Base-by-base conservation (phyloP, 1,284 basidiomycete genomes). In the Cryptococcus sp. region DNA sequence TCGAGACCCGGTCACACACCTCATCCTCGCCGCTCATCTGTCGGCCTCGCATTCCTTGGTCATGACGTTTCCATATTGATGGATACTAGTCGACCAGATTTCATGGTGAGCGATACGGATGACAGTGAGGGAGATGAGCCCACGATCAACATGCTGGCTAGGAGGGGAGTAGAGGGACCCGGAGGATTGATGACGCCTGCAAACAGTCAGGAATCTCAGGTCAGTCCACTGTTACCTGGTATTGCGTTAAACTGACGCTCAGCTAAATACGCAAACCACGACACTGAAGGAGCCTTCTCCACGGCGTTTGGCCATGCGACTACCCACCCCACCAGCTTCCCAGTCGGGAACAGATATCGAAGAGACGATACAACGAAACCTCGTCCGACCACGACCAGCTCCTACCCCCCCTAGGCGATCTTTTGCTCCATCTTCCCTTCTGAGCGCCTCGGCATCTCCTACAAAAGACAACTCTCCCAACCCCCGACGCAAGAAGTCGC, bases 171-270 rank as follows among this genome's bases (percentile, higher is more conserved):
- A 37, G 48, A n/a, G 45, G 46, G n/a, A 48, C 34, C 34, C 13
- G 52, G 55, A 5, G 44, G 61, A 1, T 37, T 69, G 52, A 59
- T 70, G 59, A 70, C 68, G 7, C 68, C 68, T 1, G 64, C 53
- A 7, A 49, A 56, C 31, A 64, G 62, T 50, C 63, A 67, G 49
- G 58, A 66, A 37, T 34, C 50, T 13, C 44, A 49, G 14, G 67
- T 66, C 31, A 56, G 62, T 50, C 3, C 5, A 25, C 16, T 2
- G 18, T 2, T 22, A 31, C 3, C n/a, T n/a, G n/a, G n/a, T 28
- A 4, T 28, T 28, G 28, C 28, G 11, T 11, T 28, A 4, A 28
- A 11, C 28, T 28, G 28, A 28, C 28, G 11, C 11, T 28, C 11
- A 28, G 28, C 28, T 11, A 4, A 28, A 28, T 11, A 5, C 28